Evolutionary conservation across 345 rosid species (phyloP).

Genomic region (Dipteronia sinensis): DNA sequence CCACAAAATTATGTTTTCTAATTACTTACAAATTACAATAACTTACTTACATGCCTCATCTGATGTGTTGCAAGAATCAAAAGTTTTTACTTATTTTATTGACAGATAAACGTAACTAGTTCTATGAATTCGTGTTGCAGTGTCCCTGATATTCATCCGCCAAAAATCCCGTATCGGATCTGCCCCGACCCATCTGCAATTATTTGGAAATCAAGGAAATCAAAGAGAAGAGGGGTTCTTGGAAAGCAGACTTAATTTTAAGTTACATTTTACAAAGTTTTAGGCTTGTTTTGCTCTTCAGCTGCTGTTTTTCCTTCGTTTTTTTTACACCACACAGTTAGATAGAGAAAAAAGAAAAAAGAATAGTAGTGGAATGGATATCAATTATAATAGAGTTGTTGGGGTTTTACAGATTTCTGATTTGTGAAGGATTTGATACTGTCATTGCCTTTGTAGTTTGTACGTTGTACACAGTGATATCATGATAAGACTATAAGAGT

Average conservation of each 20-base stretch:
- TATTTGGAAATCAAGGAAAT: constrained; percentile 72
- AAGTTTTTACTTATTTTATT: background rate
- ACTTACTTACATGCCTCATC: background rate
- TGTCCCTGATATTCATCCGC: constrained; percentile 55
- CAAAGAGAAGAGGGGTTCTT: constrained; percentile 36
- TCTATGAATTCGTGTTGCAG: constrained; percentile 41
- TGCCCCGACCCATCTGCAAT: constrained; percentile 81
- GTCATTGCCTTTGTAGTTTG: background rate
- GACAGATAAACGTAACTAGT: background rate
- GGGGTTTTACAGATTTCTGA: constrained; percentile 9
- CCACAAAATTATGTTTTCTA: background rate
- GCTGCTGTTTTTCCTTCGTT: no score
- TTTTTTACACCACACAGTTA: constrained; percentile 1
- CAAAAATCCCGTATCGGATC: constrained; percentile 63
- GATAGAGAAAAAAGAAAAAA: background rate
- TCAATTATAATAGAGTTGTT: background rate
- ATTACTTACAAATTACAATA: no score
- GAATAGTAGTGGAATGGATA: background rate
- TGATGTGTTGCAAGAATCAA: background rate
- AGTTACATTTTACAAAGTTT: background rate
- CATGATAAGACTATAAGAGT: background rate
- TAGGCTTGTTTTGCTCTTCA: background rate
- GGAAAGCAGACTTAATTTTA: background rate
- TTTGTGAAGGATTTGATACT: background rate
- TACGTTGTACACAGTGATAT: constrained; percentile 10